These are phyloP conservation scores for Penicillium roqueforti DNA, from an alignment of 495 filamentous ascomycete genomes.

Conservation along the genomic window DNA sequence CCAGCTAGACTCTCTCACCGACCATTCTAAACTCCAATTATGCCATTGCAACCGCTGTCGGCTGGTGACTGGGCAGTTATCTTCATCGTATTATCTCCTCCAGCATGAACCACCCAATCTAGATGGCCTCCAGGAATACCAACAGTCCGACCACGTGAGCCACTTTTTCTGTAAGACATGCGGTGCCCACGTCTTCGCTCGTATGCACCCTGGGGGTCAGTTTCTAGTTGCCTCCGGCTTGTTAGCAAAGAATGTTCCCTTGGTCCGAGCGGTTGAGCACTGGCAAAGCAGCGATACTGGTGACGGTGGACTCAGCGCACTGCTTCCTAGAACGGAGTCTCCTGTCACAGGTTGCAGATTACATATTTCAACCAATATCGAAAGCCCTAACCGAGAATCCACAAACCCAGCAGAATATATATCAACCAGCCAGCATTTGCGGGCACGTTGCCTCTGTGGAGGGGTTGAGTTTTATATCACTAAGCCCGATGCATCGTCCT, in stretches of 20 bases:
- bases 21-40: constrained; percentile 37
- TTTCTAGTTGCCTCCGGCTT: constrained; percentile 43
- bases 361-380: constrained; percentile 14
- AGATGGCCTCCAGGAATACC: constrained; percentile 44
- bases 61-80: constrained; percentile 54
- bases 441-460: constrained; percentile 40
- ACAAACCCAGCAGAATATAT: neutral
- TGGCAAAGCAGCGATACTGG: constrained; percentile 45
- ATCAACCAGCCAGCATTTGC: constrained; percentile 18
- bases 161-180: constrained; percentile 69
- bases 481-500: constrained; percentile 38
- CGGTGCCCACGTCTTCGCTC: constrained; percentile 58
- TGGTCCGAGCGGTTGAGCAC: constrained; percentile 43
- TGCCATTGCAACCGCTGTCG: constrained; percentile 67
- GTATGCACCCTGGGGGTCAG: constrained; percentile 24
- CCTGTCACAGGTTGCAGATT: constrained; percentile 18
- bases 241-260: constrained; percentile 29
- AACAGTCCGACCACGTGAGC: constrained; percentile 40
- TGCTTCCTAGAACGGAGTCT: constrained; percentile 31
- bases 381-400: constrained; percentile 9
- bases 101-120: constrained; percentile 30
- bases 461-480: constrained; percentile 44
- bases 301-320: constrained; percentile 57
- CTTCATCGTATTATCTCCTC: constrained; percentile 48
- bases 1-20: constrained; percentile 25